Conservation (phyloP, 1,284 basidiomycete species). For the Heterobasidion occidentale region DNA sequence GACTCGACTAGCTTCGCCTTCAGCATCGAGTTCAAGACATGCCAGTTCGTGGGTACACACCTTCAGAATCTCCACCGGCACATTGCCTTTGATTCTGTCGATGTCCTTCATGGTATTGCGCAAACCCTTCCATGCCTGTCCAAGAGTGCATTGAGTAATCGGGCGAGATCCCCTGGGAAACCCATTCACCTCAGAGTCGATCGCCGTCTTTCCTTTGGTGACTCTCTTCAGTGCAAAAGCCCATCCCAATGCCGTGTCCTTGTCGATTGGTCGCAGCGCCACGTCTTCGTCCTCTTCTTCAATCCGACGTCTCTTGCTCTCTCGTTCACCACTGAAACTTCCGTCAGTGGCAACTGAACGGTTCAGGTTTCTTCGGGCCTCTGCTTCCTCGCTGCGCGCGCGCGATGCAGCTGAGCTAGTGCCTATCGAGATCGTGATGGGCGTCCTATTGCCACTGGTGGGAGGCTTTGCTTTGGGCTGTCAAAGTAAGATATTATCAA, state of each 20-base stretch:
- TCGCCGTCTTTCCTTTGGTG: slow-evolving; percentile 9
- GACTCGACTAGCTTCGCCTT: not conserved
- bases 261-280: not conserved
- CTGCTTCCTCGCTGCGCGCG: not conserved
- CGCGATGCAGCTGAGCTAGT: not conserved
- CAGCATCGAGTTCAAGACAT: not conserved
- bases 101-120: not conserved
- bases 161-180: not conserved
- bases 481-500: not conserved
- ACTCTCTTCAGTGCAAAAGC: slow-evolving; percentile 9
- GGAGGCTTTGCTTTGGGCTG: not conserved
- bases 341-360: not conserved
- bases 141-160: not conserved
- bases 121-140: not conserved
- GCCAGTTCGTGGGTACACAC: not conserved
- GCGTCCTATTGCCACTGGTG: not conserved
- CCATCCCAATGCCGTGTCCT: slow-evolving; percentile 5
- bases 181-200: not conserved
- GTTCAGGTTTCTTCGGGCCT: not conserved
- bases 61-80: not conserved
- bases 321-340: not conserved
- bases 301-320: too few relatives aligned
- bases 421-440: not conserved
- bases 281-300: not conserved
- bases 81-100: not conserved